phyloP scores from a whole-genome alignment of 208 protist species.

The Porcisia deanei region DNA sequence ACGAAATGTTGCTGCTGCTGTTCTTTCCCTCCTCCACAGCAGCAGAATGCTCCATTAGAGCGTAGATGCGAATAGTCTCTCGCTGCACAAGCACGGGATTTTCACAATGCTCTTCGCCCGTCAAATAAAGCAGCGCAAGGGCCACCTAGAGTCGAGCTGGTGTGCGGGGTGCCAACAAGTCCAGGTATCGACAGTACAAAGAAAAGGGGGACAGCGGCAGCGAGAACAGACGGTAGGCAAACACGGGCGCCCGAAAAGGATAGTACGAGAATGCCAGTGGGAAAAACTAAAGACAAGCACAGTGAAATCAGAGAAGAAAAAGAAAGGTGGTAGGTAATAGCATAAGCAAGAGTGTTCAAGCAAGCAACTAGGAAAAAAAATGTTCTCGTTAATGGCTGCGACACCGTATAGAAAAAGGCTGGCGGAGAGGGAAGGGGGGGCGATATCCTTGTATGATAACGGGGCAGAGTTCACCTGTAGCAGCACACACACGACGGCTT shows the following conservation, averaged over 20 bases:
- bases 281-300: neutral
- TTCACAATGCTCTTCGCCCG: neutral
- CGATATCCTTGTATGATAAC: neutral
- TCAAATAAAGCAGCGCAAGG: neutral
- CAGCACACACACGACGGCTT: constrained; percentile 1
- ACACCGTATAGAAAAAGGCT: neutral
- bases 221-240: neutral
- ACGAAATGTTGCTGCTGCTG: constrained; percentile 73
- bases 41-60: constrained; percentile 8
- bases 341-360: neutral
- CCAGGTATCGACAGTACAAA: neutral
- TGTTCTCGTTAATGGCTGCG: neutral
- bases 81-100: neutral
- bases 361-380: neutral
- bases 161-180: neutral
- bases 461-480: neutral
- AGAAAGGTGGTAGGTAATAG: neutral
- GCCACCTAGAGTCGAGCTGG: neutral
- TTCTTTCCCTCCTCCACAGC: constrained; percentile 21
- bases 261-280: no score
- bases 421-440: neutral
- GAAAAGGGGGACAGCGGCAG: neutral
- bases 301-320: neutral
- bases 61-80: neutral
- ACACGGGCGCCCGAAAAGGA: neutral